Base-by-base conservation (phyloP, 257 asterid genomes). In the Hygrophila difformis region DNA sequence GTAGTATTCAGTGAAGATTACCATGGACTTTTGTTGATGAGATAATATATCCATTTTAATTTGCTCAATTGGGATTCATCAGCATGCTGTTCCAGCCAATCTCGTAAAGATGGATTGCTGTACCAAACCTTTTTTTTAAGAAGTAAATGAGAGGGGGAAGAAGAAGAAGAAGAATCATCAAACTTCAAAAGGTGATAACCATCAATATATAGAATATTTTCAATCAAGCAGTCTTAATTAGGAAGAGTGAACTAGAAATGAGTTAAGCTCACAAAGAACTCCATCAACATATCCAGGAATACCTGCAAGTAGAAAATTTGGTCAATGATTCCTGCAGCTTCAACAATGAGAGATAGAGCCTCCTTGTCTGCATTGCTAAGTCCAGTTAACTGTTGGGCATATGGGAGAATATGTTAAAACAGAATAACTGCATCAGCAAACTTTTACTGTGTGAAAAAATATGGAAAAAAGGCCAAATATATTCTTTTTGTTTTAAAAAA, bases 21-120 rank as follows among this genome's bases (percentile, higher is more conserved):
- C 98, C 98, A 89, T 61, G 98, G 96, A 67, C 92, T 75, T 62
- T 72, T 76, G 75, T 89, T 89, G 60, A 89, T 76, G 59, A 61
- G 67, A 66, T 75, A 89, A 61, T 89, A 89, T 71, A 65, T 69
- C 96, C 88, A 80, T 65, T 85, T 89, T 63, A 62, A 51, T 63
- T 82, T 78, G 75, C 76, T 73, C 72, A 85, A 60, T 52, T 66
- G 75, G 53, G 93, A 77, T 35, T 69, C 66, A 38, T 74, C 75
- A 47, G 89, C 93, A 18, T 68, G 78, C 70, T 61, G 70, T 77
- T 72, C 67, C 34, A 89, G 69, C 98, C 98, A 89, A 65, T 79
- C 82, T 69, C 84, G 74, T 64, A 89, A 77, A 54, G 93, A 71
- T 35, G 88, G 88, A 65, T 89, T 85, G 73, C 84, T 75, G 73